These are phyloP conservation scores for Drechmeria coniospora DNA, from an alignment of 2,329 filamentous ascomycete genomes.

Conservation along the genomic window DNA sequence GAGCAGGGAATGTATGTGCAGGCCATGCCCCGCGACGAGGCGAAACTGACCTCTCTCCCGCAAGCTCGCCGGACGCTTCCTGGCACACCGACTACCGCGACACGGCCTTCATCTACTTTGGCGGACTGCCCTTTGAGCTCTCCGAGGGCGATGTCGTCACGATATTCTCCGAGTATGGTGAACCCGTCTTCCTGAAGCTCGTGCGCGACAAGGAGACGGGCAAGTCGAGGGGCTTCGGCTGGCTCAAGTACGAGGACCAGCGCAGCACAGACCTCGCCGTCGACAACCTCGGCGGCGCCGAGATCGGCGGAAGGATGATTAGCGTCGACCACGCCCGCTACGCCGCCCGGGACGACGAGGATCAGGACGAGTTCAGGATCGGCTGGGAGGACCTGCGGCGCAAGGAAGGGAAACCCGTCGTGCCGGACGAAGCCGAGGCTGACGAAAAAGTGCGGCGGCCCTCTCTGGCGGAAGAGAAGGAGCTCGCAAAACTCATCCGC, in stretches of 20 bases:
- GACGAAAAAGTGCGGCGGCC: slow-evolving; percentile 39
- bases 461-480: slow-evolving; percentile 64
- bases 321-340: slow-evolving; percentile 90
- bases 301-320: slow-evolving; percentile 63
- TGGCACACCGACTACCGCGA: slow-evolving; percentile 98
- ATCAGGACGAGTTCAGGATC: slow-evolving; percentile 41
- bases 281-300: slow-evolving; percentile 82
- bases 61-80: slow-evolving; percentile 66
- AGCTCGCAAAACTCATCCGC: slow-evolving; percentile 57
- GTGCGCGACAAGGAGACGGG: slow-evolving; percentile 91
- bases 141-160: slow-evolving; percentile 92
- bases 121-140: slow-evolving; percentile 80
- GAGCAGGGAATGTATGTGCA: slow-evolving; percentile 67
- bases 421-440: slow-evolving; percentile 29
- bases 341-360: slow-evolving; percentile 69
- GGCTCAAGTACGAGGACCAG: slow-evolving; percentile 97
- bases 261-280: slow-evolving; percentile 90
- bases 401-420: slow-evolving; percentile 29
- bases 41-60: slow-evolving; percentile 10
- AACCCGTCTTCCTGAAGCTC: slow-evolving; percentile 85
- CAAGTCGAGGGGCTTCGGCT: slow-evolving; percentile 87
- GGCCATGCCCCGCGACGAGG: background rate
- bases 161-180: slow-evolving; percentile 93
- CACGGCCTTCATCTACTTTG: slow-evolving; percentile 93
- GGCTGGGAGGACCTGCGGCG: slow-evolving; percentile 44